Conservation (phyloP, 148 eudicot species). For the Drosera capensis region DNA sequence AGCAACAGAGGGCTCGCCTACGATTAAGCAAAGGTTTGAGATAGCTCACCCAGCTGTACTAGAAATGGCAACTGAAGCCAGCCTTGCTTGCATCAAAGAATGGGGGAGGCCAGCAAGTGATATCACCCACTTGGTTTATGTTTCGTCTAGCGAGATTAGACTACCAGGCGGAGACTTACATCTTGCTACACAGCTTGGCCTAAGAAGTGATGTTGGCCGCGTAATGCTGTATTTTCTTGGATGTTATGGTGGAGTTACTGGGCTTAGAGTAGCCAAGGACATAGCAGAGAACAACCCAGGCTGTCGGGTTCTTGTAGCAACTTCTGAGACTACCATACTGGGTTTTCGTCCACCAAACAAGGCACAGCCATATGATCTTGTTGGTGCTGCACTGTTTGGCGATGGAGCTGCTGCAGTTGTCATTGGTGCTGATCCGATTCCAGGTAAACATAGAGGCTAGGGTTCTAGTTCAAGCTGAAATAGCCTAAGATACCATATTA, state of each 20-base stretch:
- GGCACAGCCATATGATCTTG: conserved; percentile 63
- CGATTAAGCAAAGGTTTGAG: conserved; percentile 51
- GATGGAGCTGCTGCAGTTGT: conserved; percentile 69
- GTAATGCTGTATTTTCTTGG: conserved; percentile 79
- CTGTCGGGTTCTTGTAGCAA: conserved; percentile 41
- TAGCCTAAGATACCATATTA: too few relatives aligned
- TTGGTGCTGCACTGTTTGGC: conserved; percentile 68
- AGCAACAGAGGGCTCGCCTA: conserved; percentile 57
- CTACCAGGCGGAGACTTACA: conserved; percentile 68
- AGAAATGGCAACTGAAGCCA: conserved; percentile 51
- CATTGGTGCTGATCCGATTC: conserved; percentile 33
- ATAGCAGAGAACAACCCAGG: conserved; percentile 72
- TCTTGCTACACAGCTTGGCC: conserved; percentile 43
- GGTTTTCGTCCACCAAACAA: conserved; percentile 72
- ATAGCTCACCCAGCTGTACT: conserved; percentile 56
- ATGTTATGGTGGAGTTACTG: conserved; percentile 69
- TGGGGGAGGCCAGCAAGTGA: conserved; percentile 54
- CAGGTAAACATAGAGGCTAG: too few relatives aligned
- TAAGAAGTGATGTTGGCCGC: conserved; percentile 43
- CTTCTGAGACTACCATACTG: conserved; percentile 62
- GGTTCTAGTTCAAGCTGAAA: too few relatives aligned
- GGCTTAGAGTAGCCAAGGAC: conserved; percentile 64
- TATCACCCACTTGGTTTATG: conserved; percentile 62
- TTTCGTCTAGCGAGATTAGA: conserved; percentile 60
- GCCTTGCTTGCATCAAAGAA: conserved; percentile 43